Evolutionary conservation across 176 grass and related monocot genomes (phyloP).

Genomic region (Musa beccarii): DNA sequence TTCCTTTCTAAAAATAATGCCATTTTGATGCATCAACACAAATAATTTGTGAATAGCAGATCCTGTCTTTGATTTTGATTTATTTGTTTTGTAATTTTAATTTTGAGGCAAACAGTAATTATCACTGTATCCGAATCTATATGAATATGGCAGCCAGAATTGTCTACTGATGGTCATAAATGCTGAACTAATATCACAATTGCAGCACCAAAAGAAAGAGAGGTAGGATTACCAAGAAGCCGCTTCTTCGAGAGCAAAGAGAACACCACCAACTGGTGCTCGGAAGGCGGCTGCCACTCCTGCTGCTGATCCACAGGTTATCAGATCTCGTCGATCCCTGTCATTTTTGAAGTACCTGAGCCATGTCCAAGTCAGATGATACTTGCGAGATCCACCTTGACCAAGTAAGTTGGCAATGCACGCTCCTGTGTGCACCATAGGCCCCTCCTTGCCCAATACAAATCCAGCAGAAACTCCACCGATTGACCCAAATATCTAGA

Average conservation of each 20-base stretch:
- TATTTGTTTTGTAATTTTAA: no score
- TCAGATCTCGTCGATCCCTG: conserved; percentile 78
- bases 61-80: no score
- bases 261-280: conserved; percentile 87
- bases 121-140: background rate
- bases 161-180: background rate
- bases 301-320: conserved; percentile 84
- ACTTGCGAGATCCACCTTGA: conserved; percentile 87
- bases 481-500: conserved; percentile 79
- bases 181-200: background rate
- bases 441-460: conserved; percentile 89
- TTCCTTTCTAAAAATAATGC: no score
- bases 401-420: conserved; percentile 94
- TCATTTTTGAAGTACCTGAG: conserved; percentile 90
- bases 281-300: conserved; percentile 92
- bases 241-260: conserved; percentile 95
- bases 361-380: conserved; percentile 86
- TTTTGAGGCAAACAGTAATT: background rate
- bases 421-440: conserved; percentile 95
- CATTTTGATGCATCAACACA: no score
- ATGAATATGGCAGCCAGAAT: no score
- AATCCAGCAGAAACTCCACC: conserved; percentile 96
- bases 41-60: no score
- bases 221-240: conserved; percentile 61
- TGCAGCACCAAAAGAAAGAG: background rate